These are phyloP conservation scores for Forsythia viridissima DNA, from an alignment of 257 asterid species.

Conservation along the genomic window DNA sequence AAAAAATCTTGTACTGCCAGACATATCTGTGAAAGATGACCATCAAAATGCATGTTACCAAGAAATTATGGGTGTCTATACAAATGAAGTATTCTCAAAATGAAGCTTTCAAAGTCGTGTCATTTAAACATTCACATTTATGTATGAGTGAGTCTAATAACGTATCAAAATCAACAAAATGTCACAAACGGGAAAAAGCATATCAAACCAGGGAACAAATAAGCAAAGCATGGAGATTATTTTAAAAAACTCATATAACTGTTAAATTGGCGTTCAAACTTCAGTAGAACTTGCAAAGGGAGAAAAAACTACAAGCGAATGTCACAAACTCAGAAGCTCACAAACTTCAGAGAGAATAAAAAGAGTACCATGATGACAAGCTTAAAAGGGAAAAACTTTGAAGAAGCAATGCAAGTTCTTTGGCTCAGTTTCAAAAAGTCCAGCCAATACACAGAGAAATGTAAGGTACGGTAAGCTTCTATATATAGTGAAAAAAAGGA, in stretches of 20 bases:
- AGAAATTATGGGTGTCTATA: neutral
- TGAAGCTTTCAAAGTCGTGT: constrained; percentile 4
- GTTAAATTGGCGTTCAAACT: neutral
- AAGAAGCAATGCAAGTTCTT: neutral
- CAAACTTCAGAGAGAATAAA: neutral
- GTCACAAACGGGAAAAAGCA: neutral
- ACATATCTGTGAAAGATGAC: constrained; percentile 58
- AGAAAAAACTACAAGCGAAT: neutral
- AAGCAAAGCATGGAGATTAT: neutral
- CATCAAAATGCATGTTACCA: constrained; percentile 16
- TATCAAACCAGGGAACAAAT: neutral
- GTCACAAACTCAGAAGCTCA: neutral
- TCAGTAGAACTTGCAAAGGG: neutral
- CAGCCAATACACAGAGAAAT: neutral
- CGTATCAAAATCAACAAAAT: neutral
- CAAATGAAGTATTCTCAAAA: constrained; percentile 3
- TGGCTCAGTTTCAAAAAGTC: neutral
- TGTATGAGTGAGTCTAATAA: neutral
- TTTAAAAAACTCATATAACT: too few species aligned
- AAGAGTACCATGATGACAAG: neutral
- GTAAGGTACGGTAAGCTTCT: neutral
- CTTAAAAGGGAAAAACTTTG: neutral
- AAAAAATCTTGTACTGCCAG: constrained; percentile 80
- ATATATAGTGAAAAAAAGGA: neutral
- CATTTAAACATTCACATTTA: neutral